Conservation (phyloP, 495 filamentous ascomycete genomes). For the Extremus antarcticus region DNA sequence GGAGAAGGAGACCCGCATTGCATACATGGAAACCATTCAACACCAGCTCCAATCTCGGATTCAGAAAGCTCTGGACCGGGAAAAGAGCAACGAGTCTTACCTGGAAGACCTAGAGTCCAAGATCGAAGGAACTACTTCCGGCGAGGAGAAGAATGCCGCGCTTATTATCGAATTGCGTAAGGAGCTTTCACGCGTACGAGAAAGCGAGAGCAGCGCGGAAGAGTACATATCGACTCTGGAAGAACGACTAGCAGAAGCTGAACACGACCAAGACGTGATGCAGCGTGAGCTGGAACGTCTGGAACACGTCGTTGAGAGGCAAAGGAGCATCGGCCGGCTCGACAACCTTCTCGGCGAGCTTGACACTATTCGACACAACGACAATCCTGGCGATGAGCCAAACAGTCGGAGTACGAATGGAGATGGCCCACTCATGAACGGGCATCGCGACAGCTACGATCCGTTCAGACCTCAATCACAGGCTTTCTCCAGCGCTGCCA, state of each 20-base stretch:
- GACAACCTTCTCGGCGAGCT: constrained; percentile 86
- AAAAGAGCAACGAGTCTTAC: constrained; percentile 80
- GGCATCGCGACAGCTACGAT: constrained; percentile 24
- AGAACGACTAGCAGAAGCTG: constrained; percentile 87
- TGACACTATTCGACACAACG: constrained; percentile 57
- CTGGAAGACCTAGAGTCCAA: constrained; percentile 82
- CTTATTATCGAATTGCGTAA: constrained; percentile 82
- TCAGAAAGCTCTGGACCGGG: constrained; percentile 82
- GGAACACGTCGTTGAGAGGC: constrained; percentile 90
- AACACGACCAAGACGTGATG: constrained; percentile 94
- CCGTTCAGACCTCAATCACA: constrained; percentile 6
- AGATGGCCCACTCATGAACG: constrained; percentile 23
- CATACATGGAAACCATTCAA: constrained; percentile 84
- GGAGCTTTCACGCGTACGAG: constrained; percentile 78
- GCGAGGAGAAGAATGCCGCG: constrained; percentile 81
- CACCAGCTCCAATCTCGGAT: constrained; percentile 77
- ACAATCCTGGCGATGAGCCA: background rate
- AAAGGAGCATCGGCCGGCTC: constrained; percentile 86
- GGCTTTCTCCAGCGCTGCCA: constrained; percentile 10
- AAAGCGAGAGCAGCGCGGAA: constrained; percentile 78
- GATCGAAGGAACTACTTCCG: constrained; percentile 77
- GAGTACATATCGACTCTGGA: constrained; percentile 97
- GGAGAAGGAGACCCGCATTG: constrained; percentile 87
- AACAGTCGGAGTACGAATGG: constrained; percentile 2
- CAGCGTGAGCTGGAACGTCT: constrained; percentile 89